Evolutionary conservation across 148 eudicot genomes (phyloP).

Genomic region (Camellia japonica): DNA sequence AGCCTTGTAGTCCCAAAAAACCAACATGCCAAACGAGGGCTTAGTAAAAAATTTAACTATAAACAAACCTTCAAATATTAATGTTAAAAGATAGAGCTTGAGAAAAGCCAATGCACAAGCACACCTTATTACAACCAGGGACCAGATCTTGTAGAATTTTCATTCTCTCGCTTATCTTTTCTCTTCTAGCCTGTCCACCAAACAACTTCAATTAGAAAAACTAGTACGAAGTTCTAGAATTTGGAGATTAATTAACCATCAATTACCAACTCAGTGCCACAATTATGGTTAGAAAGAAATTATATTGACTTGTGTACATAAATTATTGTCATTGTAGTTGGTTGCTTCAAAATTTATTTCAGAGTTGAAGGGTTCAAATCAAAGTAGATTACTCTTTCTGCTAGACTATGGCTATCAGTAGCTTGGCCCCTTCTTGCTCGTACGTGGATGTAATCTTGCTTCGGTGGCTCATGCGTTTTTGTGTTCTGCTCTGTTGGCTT

Average conservation of each 20-base stretch:
- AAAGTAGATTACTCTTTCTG: constrained; percentile 70
- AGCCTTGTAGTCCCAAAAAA: too few relatives aligned
- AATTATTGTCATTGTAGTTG: neutral
- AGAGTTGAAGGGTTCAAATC: neutral
- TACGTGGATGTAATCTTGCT: constrained; percentile 91
- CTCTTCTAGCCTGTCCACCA: constrained; percentile 79
- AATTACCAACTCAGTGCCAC: neutral
- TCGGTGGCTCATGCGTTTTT: constrained; percentile 56
- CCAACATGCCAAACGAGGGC: too few relatives aligned
- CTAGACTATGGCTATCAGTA: constrained; percentile 93
- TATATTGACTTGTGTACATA: neutral
- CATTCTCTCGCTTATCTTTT: constrained; percentile 93
- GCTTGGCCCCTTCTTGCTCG: constrained; percentile 99
- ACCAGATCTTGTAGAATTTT: constrained; percentile 84
- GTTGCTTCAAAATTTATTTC: neutral
- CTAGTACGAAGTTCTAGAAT: neutral
- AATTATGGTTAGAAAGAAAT: neutral
- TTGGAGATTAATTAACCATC: neutral
- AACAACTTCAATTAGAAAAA: constrained; percentile 5
- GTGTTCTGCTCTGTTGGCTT: constrained; percentile 41
- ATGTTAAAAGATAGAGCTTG: neutral
- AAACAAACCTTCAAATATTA: neutral
- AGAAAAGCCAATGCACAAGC: constrained; percentile 3
- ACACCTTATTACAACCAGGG: constrained; percentile 85
- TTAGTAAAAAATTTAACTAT: neutral